phyloP scores from a whole-genome alignment of 2,329 filamentous ascomycete species.

The Didymella arachidicola region DNA sequence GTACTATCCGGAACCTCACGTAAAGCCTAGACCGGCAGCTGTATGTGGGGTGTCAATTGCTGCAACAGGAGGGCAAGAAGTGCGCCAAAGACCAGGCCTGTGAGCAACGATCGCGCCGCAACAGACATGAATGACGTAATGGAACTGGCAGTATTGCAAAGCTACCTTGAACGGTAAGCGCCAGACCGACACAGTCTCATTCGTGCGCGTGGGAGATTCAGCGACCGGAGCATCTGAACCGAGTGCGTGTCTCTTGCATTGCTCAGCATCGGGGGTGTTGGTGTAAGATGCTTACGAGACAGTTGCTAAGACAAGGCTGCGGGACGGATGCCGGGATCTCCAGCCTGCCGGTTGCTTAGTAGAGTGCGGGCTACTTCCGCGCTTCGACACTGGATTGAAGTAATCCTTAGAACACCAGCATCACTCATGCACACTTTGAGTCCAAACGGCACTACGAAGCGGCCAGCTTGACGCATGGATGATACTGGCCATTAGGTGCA shows the following conservation, averaged over 20 bases:
- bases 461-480: neutral
- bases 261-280: constrained; percentile 7
- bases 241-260: constrained; percentile 7
- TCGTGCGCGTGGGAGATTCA: neutral
- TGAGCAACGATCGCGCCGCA: constrained; percentile 30
- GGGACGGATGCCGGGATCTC: constrained; percentile 10
- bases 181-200: constrained; percentile 1
- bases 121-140: constrained; percentile 30
- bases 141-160: constrained; percentile 13
- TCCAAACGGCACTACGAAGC: neutral
- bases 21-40: constrained; percentile 27
- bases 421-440: neutral
- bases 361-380: constrained; percentile 15
- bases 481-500: neutral
- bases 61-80: constrained; percentile 39
- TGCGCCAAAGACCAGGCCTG: constrained; percentile 37
- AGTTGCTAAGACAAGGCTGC: constrained; percentile 9
- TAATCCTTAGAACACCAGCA: neutral
- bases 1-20: constrained; percentile 11
- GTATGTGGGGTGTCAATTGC: constrained; percentile 27
- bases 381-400: neutral
- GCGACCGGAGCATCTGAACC: neutral
- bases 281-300: constrained; percentile 13
- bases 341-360: constrained; percentile 14
- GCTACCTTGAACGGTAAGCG: neutral